Evolutionary conservation across 257 asterid species (phyloP), one percentile per base, ranked within the genome.

Genomic region (Ophiorrhiza pumila): DNA sequence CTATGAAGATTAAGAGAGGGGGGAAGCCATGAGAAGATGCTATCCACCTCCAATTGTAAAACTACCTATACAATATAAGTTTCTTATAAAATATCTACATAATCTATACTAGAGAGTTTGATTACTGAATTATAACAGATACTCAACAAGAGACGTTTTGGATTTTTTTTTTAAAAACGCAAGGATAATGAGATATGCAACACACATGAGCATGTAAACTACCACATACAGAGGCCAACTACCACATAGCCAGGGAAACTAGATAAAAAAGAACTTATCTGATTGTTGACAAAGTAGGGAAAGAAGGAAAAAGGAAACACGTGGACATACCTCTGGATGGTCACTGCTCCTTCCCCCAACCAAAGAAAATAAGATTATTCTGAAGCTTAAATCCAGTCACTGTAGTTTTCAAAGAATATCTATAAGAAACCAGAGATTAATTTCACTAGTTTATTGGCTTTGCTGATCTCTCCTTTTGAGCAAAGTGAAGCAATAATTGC

Each of bases 391-490:
- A 23, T 50, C 50, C 45, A 31, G 66, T 22, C 37, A 53, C 29
- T 4, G 17, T n/a, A 55, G 29, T 42, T 75, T 71, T 20, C 71
- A 55, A 56, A 55, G 53, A 69, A 65, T 27, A 65, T 65, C 79
- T 91, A 78, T 27, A 82, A 59, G 17, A 69, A 65, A 65, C 78
- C 86, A 69, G 78, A 78, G 45, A 92, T 77, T 79, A 73, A 41
- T 77, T 85, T 87, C 3, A 86, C 80, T 81, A 90, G 79, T 71
- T 76, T 52, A 79, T 87, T 90, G 70, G 98, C 98, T 78, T 85
- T 82, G 72, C 59, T 77, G 15, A 83, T 42, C 79, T 90, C 90
- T 69, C 97, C 98, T 76, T 82, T 89, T 69, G 71, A 75, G 81
- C 97, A 92, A 58, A 90, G 90, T 22, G 90, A 81, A 71, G 78